Evolutionary conservation across 139 green algal genomes (phyloP).

Genomic region (Auxenochlorella protothecoides): DNA sequence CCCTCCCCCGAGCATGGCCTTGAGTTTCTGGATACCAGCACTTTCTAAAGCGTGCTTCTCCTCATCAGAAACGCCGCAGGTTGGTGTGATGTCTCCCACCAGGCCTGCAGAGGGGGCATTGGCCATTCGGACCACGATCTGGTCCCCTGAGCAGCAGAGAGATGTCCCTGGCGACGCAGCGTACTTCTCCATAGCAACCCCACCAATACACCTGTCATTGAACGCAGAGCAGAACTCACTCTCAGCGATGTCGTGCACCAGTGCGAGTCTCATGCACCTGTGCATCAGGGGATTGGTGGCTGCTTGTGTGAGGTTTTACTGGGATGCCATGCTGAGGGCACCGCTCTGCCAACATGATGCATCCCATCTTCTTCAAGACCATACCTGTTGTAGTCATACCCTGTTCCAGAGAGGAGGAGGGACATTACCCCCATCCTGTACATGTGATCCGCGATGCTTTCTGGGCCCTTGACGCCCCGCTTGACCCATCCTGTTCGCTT

Average conservation of each 20-base stretch:
- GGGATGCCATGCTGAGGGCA: not conserved
- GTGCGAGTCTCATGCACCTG: constrained; percentile 77
- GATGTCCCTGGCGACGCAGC: too few relatives aligned
- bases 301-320: not conserved
- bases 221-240: constrained; percentile 4
- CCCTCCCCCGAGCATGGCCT: constrained; percentile 49
- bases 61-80: constrained; percentile 48
- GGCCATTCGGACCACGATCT: too few relatives aligned
- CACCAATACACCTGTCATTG: too few relatives aligned
- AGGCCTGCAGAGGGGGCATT: constrained; percentile 37
- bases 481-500: constrained; percentile 84
- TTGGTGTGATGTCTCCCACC: constrained; percentile 88
- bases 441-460: constrained; percentile 92
- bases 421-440: constrained; percentile 91
- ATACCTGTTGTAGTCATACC: constrained; percentile 22
- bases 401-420: constrained; percentile 41
- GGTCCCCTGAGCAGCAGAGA: too few relatives aligned
- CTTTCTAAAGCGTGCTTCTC: constrained; percentile 72
- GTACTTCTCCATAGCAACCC: too few relatives aligned
- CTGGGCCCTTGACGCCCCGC: constrained; percentile 53
- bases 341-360: not conserved
- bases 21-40: constrained; percentile 61
- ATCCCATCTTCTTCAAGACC: not conserved
- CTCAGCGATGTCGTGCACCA: constrained; percentile 92
- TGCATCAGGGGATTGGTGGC: not conserved